phyloP scores from a whole-genome alignment of 257 asterid species.

The Phtheirospermum japonicum region DNA sequence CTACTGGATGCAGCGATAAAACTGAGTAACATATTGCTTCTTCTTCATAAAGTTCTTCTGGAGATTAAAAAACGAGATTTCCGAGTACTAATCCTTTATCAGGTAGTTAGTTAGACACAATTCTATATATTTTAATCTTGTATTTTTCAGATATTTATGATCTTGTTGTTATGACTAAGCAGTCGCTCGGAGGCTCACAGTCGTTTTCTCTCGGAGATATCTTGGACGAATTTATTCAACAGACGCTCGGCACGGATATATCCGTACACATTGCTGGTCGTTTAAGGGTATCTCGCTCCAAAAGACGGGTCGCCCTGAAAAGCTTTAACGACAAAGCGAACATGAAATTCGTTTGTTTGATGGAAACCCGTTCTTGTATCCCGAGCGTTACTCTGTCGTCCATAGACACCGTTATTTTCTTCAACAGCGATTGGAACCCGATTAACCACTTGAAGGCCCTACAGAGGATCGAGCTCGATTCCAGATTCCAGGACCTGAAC shows the following conservation, averaged over 20 bases:
- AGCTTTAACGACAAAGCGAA: too few relatives aligned
- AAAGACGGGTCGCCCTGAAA: too few relatives aligned
- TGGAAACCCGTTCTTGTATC: conserved; percentile 55
- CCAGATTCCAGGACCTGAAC: too few relatives aligned
- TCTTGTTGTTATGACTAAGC: conserved; percentile 2
- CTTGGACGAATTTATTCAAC: conserved; percentile 53
- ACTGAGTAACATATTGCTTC: conserved; percentile 56
- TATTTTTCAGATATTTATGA: not conserved
- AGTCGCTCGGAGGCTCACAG: conserved; percentile 35
- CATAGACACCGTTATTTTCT: conserved; percentile 46
- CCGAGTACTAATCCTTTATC: conserved; percentile 58
- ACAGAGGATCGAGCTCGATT: too few relatives aligned
- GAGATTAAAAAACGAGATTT: conserved; percentile 50
- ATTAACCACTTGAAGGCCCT: conserved; percentile 52
- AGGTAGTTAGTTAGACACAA: conserved; percentile 39
- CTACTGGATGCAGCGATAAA: conserved; percentile 51
- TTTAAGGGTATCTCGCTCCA: too few relatives aligned
- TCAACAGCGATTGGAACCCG: conserved; percentile 73
- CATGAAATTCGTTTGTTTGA: too few relatives aligned
- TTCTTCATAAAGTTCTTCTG: conserved; percentile 49
- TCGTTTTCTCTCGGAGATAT: conserved; percentile 46
- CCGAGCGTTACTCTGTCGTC: conserved; percentile 42
- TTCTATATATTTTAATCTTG: conserved; percentile 14
- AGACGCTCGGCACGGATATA: conserved; percentile 50
- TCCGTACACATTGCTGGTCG: too few relatives aligned